A percentile compares a stretch with the other conserved stretches of the same genome.
Conservation (phyloP, 2,329 filamentous ascomycete genomes). For the Acrocalymma vagum region DNA sequence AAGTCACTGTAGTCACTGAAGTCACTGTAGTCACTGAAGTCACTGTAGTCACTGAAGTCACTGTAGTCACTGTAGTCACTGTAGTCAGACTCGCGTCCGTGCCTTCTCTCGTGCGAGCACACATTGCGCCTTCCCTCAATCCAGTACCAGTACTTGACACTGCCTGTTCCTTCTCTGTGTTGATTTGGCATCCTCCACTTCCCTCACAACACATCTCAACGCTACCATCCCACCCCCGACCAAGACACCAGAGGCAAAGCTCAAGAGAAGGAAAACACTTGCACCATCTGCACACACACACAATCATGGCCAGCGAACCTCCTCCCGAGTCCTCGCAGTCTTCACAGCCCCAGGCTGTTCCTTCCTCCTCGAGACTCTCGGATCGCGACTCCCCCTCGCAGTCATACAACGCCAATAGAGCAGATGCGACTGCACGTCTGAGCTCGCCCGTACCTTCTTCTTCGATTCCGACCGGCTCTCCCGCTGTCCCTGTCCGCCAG, state of each 20-base stretch:
- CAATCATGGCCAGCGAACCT: slow-evolving; percentile 28
- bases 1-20: too few relatives aligned
- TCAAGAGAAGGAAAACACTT: slow-evolving; percentile 9
- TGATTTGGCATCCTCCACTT: neutral
- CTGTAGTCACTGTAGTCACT: too few relatives aligned
- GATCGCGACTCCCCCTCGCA: slow-evolving; percentile 36
- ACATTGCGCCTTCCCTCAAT: neutral
- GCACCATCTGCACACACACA: slow-evolving; percentile 1
- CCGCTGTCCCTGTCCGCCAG: slow-evolving; percentile 59
- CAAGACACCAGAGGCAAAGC: slow-evolving; percentile 2
- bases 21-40: too few relatives aligned
- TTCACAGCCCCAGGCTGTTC: slow-evolving; percentile 38
- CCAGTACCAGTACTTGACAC: neutral
- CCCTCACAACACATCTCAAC: neutral
- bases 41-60: too few relatives aligned
- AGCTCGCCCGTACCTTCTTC: slow-evolving; percentile 64
- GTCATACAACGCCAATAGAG: slow-evolving; percentile 55
- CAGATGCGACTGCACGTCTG: slow-evolving; percentile 63
- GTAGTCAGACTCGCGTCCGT: too few relatives aligned
- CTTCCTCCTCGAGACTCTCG: slow-evolving; percentile 33
- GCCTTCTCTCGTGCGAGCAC: too few relatives aligned
- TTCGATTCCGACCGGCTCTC: slow-evolving; percentile 50
- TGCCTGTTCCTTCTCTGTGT: too few relatives aligned
- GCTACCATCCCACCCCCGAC: slow-evolving; percentile 5
- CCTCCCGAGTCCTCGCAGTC: too few relatives aligned